Base-by-base conservation (phyloP, 179 eudicot species). In the Beta corolliflora region DNA sequence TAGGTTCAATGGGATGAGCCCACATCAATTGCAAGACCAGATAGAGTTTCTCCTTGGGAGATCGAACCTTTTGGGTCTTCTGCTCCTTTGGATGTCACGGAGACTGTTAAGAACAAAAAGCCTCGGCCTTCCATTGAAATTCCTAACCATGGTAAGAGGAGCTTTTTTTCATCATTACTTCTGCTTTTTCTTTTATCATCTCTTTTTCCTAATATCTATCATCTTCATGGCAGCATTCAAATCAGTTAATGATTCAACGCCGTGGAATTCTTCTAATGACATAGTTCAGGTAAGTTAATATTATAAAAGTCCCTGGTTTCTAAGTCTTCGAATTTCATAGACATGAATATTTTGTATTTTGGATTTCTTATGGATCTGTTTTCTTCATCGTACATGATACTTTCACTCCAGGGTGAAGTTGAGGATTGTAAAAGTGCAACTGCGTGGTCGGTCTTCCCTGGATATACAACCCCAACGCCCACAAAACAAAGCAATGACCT, bases 1-100 rank as follows among this genome's bases (percentile, higher is more conserved):
- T 81, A 97, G 99, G 87, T 97, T 77, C 97, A 90, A 80, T 97
- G 99, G 99, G 99, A 97, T 78, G 99, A 97, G 82, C 88, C 92
- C 50, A 87, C 98, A 83, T 77, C 89, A 36, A 84, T 92, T 58
- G 79, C 55, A 54, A 88, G 99, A 81, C 97, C 97, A 2, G 99
- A 92, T 56, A 91, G 95, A 84, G 94, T 96, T 67, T 96, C 99
- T 31, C 92, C 93, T 29, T 96, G 98, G 98, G 99, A 96, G 82
- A 92, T 96, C 29, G 99, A 97, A 74, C 92, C 98, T 21, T 93
- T 93, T 78, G 89, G 82, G 66, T 82, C 95, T 81, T 84, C 92
- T 56, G 64, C 81, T 75, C 81, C 91, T 44, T 54, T 79, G 23
- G 89, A 85, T 45, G 79, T 75, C 18, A 67, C 81, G 73, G 89